phyloP scores from a whole-genome alignment of 192 early-diverging fungal genomes.

The Backusella luteola region DNA sequence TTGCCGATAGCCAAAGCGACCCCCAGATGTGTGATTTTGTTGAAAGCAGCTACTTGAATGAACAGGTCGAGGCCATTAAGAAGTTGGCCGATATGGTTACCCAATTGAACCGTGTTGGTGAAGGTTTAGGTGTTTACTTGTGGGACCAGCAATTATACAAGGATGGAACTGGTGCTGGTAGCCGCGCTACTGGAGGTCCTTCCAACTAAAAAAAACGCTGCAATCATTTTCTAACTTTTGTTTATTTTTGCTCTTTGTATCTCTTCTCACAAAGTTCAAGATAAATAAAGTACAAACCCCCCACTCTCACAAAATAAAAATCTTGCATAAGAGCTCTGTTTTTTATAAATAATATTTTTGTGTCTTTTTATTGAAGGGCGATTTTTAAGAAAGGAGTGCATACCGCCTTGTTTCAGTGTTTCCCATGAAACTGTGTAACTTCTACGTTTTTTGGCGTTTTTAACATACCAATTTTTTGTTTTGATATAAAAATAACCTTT shows the following conservation, averaged over 20 bases:
- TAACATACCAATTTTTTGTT: neutral
- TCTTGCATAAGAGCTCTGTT: too few species aligned
- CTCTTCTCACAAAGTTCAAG: too few species aligned
- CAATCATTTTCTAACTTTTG: neutral
- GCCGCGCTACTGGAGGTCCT: constrained; percentile 14
- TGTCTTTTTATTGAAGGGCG: too few species aligned
- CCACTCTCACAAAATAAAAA: neutral
- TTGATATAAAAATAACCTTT: neutral
- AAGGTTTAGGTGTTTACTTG: constrained; percentile 49
- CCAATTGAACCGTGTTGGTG: constrained; percentile 55
- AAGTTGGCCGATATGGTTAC: constrained; percentile 52
- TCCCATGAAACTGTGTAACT: neutral
- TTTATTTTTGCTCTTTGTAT: neutral
- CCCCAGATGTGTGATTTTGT: constrained; percentile 56
- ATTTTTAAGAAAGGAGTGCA: too few species aligned
- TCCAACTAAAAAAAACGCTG: neutral
- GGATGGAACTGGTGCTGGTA: constrained; percentile 35
- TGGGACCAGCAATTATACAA: constrained; percentile 52
- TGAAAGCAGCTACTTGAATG: constrained; percentile 47
- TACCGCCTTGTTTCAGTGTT: neutral
- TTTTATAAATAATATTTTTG: too few species aligned
- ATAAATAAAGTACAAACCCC: too few species aligned
- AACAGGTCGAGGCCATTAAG: constrained; percentile 57
- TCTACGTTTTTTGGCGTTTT: neutral
- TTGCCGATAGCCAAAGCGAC: constrained; percentile 49